Conservation (phyloP, 2,329 filamentous ascomycete genomes). For the Calonectria henricotiae region DNA sequence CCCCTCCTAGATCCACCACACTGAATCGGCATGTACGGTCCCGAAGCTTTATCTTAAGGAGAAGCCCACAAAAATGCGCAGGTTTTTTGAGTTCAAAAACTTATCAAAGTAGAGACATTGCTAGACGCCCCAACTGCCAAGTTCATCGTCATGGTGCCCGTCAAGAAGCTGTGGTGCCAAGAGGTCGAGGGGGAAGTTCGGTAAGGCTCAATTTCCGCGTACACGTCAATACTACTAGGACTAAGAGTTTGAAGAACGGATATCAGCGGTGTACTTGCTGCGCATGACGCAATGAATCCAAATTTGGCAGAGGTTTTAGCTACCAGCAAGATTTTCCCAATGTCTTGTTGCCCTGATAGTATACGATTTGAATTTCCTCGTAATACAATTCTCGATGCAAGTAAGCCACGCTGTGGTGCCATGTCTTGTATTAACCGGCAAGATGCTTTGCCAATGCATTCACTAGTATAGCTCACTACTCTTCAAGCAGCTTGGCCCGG, state of each 20-base stretch:
- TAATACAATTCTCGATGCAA: background rate
- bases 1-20: background rate
- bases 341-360: background rate
- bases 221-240: background rate
- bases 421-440: slow-evolving; percentile 29
- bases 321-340: background rate
- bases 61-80: slow-evolving; percentile 24
- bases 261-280: background rate
- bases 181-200: slow-evolving; percentile 4
- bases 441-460: slow-evolving; percentile 29
- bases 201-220: slow-evolving; percentile 17
- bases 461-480: slow-evolving; percentile 31
- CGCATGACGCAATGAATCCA: background rate
- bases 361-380: slow-evolving; percentile 1
- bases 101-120: slow-evolving; percentile 5
- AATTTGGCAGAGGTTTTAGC: background rate
- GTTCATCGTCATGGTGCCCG: slow-evolving; percentile 33
- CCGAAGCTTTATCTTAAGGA: slow-evolving; percentile 26
- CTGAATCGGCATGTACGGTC: slow-evolving; percentile 10
- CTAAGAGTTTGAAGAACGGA: background rate
- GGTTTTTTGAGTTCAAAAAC: background rate
- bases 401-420: slow-evolving; percentile 7
- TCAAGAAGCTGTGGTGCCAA: slow-evolving; percentile 29
- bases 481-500: slow-evolving; percentile 42
- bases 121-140: background rate